Base-by-base conservation (phyloP, 192 early-diverging fungal species). In the Powellomyces hirtus region DNA sequence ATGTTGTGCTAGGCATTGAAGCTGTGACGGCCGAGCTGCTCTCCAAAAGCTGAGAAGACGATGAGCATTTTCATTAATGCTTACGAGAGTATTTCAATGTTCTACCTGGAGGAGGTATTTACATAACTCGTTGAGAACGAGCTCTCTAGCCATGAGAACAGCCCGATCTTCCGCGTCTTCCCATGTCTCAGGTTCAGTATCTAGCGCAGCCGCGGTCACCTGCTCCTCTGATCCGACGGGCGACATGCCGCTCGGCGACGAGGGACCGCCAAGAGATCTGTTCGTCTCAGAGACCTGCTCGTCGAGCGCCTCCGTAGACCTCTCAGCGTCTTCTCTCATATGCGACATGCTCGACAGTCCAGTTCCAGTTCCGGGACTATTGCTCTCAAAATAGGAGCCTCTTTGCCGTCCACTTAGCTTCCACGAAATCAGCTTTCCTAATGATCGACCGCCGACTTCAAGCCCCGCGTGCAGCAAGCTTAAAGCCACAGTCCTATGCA, bases 401-500 rank as follows among this genome's bases (percentile, higher is more conserved):
- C 29, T 49, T 5, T 22, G 29, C 29, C 71, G 68, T 0, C 49
- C 73, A 31, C 64, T 20, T 44, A 62, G 71, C 7, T 72, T 75
- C 69, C 68, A 75, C 20, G 64, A 65, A 55, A 85, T 76, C 76
- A 83, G 84, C 59, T 74, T 72, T 4, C 86, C 82, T 46, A 98
- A 88, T 7, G 89, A 90, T 29, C 67, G 66, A 45, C 95, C 94
- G 2, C 90, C 94, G 4, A 89, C 86, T 73, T 97, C 94, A 62
- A 98, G 80, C 0, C 89, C 94, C 0, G 88, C 84, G 70, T 91
- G 87, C 62, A 97, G 78, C 29, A 97, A 88, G n/a, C 88, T 86
- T 22, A 98, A 80, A 14, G 95, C 92, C 77, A 98, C 84, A 36
- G 94, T 75, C 14, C 97, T 83, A 56, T 86, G 84, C 85, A 97